Percentiles rank a stretch among this genome's conserved stretches.
Evolutionary conservation across 306 rosid genomes (phyloP).

Genomic region (Albizia julibrissin): DNA sequence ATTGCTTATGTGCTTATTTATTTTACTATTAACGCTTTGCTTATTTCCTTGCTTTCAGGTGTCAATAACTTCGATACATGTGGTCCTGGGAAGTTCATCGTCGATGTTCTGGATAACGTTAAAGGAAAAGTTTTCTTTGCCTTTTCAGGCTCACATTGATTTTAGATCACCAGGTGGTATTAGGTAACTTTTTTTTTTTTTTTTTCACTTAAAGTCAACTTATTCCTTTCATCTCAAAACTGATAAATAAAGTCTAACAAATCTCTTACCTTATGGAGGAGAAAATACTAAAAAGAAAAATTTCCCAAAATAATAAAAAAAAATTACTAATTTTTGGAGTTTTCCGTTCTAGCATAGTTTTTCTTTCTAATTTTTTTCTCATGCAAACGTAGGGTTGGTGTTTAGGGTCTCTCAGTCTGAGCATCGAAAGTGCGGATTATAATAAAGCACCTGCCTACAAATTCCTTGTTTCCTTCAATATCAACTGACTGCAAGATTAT

Average conservation of each 20-base stretch:
- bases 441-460: not conserved
- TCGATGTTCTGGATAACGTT: not conserved
- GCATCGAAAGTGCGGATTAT: not conserved
- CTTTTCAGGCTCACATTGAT: not conserved
- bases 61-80: conserved; percentile 53
- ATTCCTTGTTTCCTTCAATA: not conserved
- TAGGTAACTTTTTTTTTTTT: not conserved
- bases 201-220: not conserved
- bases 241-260: not conserved
- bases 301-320: too few species aligned
- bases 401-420: not conserved
- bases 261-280: not conserved
- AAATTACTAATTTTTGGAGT: too few species aligned
- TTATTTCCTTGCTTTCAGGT: conserved; percentile 38
- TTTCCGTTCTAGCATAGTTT: too few species aligned
- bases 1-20: not conserved
- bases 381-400: not conserved
- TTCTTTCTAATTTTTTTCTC: too few species aligned
- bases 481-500: not conserved
- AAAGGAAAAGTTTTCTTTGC: conserved; percentile 11
- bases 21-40: conserved; percentile 5
- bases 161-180: not conserved
- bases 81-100: conserved; percentile 54
- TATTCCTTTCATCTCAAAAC: not conserved
- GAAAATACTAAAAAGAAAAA: too few species aligned